Evolutionary conservation across 805 yeast species (phyloP).

Genomic region (Starmerella stigmatis): DNA sequence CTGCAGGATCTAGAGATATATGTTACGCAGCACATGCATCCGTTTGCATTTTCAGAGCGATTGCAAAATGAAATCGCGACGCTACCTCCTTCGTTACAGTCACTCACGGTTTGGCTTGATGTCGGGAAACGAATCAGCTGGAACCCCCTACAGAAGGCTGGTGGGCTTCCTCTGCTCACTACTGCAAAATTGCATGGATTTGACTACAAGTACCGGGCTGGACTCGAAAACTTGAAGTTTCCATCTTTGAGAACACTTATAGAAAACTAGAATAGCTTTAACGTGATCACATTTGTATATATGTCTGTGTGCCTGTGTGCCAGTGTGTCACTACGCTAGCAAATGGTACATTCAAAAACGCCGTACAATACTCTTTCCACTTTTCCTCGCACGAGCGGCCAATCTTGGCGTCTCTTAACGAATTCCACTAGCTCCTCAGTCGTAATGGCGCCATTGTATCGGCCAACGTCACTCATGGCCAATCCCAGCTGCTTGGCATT

Average conservation of each 20-base stretch:
- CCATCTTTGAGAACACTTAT: constrained; percentile 1
- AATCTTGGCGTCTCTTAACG: constrained; percentile 77
- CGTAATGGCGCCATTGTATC: constrained; percentile 78
- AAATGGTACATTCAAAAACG: constrained; percentile 40
- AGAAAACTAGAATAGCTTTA: not conserved
- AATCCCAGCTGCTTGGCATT: constrained; percentile 79
- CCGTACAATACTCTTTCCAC: constrained; percentile 97
- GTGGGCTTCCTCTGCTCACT: constrained; percentile 8
- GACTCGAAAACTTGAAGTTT: not conserved
- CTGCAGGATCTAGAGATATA: constrained; percentile 6
- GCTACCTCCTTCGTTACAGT: constrained; percentile 9
- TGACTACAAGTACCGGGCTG: constrained; percentile 4
- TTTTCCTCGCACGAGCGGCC: constrained; percentile 62
- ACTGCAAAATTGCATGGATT: constrained; percentile 15
- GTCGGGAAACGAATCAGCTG: constrained; percentile 13
- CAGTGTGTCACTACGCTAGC: not conserved
- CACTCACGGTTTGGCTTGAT: constrained; percentile 1
- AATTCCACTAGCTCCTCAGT: constrained; percentile 94
- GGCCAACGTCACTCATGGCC: constrained; percentile 67
- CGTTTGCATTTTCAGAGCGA: constrained; percentile 17
- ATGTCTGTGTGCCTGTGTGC: not conserved
- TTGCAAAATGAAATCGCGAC: constrained; percentile 7
- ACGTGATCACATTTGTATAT: not conserved
- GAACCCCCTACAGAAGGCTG: constrained; percentile 15
- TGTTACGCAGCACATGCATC: constrained; percentile 9